Base-by-base conservation (phyloP, 306 rosid species). In the Prunus davidiana region DNA sequence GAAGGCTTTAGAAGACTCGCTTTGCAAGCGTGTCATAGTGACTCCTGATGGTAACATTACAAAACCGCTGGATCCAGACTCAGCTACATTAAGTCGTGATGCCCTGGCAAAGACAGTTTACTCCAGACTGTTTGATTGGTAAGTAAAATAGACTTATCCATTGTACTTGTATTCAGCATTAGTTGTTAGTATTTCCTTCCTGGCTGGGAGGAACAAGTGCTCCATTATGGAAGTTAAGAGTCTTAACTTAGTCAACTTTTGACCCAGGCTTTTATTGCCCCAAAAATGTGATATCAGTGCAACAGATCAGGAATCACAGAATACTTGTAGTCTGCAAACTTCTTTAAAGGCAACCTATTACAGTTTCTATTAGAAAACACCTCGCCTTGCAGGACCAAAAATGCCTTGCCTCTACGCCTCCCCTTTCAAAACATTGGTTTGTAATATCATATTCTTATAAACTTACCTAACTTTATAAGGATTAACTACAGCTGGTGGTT, bases 11-110 rank as follows among this genome's bases (percentile, higher is more conserved):
- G 91, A 92, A 84, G 90, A 86, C 84, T 90, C 97, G 27, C 97
- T 92, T 62, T 90, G 96, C 82, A 78, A 92, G 88, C 93, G 96
- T 22, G 96, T 92, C 84, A 92, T 92, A 74, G 97, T 92, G 75
- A 92, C 97, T 63, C 97, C 97, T 4, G 96, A 92, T 80, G 97
- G 96, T 50, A 88, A 88, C 80, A 92, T 92, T 49, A 92, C 97
- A 52, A 92, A 90, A 64, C 96, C 87, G 8, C 75, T 92, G 32
- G 96, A 92, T 60, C 91, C 96, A 0, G 86, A 82, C 3, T 81
- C 86, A 20, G 97, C 97, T 76, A 87, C 90, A 81, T 83, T 92
- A 82, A 90, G 89, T 60, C 86, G 97, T 64, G 97, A 92, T 69
- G 97, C 96, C 64, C 77, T 92, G 89, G 87, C 97, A 12, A 92